Base-by-base conservation (phyloP, 768 basidiomycete species). In the Lactarius trivialis region DNA sequence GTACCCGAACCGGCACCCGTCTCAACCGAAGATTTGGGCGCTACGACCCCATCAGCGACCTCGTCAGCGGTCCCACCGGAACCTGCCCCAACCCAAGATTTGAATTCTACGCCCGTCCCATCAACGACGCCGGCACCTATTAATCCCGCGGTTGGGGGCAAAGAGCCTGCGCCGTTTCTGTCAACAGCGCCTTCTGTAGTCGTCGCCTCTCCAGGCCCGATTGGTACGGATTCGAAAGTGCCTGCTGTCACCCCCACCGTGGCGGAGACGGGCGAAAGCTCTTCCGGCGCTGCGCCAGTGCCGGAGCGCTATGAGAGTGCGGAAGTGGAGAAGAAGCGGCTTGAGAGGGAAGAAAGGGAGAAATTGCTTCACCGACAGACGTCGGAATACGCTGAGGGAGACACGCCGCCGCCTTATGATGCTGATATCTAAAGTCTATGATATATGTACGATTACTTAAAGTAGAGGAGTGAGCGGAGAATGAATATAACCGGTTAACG, bases 291-390 rank as follows among this genome's bases (percentile, higher is more conserved):
- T n/a, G n/a, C n/a, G n/a, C n/a, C 24, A 34, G 33, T 67, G 11
- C 43, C 69, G 7, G 55, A 70, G 7, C 55, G 63, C 21, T 70
- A 72, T 28, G 82, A 84, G 70, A 77, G 76, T 55, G 83, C 85
- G 0, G 84, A 81, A 55, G 83, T 85, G 5, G 84, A 85, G 76
- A 85, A 85, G 78, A 78, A 73, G 69, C 73, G 85, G 24, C 67
- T 83, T 55, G 85, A 88, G 71, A 80, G 81, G 50, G 86, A 89
- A 69, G 85, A 87, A 67, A 76, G 85, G 56, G 89, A 88, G 66
- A 76, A 80, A 24, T 65, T 85, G 51, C 56, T 63, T 1, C 39
- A 21, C 5, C 30, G 56, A 24, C 32, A 33, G 45, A 24, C 19
- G 24, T 3, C 12, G 43, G 36, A 15, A 30, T 2, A 54, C 3